These are phyloP conservation scores for Penicillium verhagenii DNA, from an alignment of 495 filamentous ascomycete genomes.

Conservation along the genomic window DNA sequence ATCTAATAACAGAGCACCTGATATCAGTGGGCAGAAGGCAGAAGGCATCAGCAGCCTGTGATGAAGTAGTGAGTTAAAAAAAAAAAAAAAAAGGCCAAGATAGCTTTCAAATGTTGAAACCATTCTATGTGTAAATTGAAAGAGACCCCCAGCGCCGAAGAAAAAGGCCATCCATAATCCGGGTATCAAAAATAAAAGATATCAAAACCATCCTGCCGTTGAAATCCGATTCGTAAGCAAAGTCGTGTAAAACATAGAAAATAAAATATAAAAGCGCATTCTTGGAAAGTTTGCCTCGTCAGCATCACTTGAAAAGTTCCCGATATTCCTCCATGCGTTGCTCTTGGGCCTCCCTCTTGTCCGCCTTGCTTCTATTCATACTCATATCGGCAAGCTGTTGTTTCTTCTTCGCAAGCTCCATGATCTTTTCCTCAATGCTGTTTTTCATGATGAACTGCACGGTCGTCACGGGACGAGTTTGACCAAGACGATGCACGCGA, in stretches of 20 bases:
- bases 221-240: background rate
- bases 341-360: conserved; percentile 72
- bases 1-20: too few relatives aligned
- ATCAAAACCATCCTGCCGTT: conserved; percentile 1
- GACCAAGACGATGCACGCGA: conserved; percentile 89
- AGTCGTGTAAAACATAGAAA: background rate
- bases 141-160: background rate
- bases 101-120: too few relatives aligned
- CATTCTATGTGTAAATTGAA: background rate
- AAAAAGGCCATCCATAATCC: background rate
- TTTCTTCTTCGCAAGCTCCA: conserved; percentile 87
- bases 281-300: background rate
- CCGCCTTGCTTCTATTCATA: conserved; percentile 68
- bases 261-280: background rate
- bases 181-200: conserved; percentile 9
- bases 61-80: too few relatives aligned
- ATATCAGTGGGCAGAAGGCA: too few relatives aligned
- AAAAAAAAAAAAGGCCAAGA: background rate
- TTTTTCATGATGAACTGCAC: conserved; percentile 82
- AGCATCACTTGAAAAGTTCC: conserved; percentile 75
- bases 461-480: conserved; percentile 78
- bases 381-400: conserved; percentile 80
- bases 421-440: conserved; percentile 94
- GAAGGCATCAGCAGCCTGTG: too few relatives aligned
- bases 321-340: conserved; percentile 77